Conservation (phyloP, 1,284 basidiomycete species). For the Pyrrhoderma lamaoense region DNA sequence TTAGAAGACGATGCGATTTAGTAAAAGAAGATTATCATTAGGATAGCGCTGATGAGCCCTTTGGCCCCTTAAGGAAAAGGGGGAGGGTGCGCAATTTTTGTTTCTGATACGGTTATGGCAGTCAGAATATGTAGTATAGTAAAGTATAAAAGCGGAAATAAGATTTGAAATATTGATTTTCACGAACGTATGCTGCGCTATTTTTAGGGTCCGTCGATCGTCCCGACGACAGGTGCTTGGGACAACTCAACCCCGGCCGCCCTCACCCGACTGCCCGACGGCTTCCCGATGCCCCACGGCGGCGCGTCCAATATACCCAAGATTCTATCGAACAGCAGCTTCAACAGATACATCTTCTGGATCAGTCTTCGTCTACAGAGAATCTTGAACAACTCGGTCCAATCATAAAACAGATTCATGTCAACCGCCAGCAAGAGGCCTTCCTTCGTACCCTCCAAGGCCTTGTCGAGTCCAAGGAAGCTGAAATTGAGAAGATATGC, state of each 20-base stretch:
- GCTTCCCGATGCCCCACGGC: conserved; percentile 58
- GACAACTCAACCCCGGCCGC: too few relatives aligned
- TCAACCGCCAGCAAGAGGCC: conserved; percentile 83
- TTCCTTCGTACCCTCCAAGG: conserved; percentile 83
- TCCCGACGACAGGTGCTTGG: not conserved
- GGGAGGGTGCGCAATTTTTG: too few relatives aligned
- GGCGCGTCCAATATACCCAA: conserved; percentile 67
- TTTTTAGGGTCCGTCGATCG: too few relatives aligned
- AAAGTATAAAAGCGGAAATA: too few relatives aligned
- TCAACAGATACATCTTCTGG: conserved; percentile 81
- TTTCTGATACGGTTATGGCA: too few relatives aligned
- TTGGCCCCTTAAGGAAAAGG: too few relatives aligned
- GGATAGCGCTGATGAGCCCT: too few relatives aligned
- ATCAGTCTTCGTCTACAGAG: conserved; percentile 79
- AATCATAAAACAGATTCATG: conserved; percentile 89
- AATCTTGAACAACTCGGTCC: conserved; percentile 91
- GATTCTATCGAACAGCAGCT: conserved; percentile 78
- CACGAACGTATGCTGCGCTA: too few relatives aligned
- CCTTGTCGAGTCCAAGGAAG: conserved; percentile 90
- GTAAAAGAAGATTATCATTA: too few relatives aligned
- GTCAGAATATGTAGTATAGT: too few relatives aligned
- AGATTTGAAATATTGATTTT: too few relatives aligned
- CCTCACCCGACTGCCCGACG: not conserved
- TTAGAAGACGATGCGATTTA: too few relatives aligned
- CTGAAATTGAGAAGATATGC: conserved; percentile 94